Evolutionary conservation across 2,329 filamentous ascomycete species (phyloP), one percentile per base, ranked within the genome.

Genomic region (Trichoderma afroharzianum): DNA sequence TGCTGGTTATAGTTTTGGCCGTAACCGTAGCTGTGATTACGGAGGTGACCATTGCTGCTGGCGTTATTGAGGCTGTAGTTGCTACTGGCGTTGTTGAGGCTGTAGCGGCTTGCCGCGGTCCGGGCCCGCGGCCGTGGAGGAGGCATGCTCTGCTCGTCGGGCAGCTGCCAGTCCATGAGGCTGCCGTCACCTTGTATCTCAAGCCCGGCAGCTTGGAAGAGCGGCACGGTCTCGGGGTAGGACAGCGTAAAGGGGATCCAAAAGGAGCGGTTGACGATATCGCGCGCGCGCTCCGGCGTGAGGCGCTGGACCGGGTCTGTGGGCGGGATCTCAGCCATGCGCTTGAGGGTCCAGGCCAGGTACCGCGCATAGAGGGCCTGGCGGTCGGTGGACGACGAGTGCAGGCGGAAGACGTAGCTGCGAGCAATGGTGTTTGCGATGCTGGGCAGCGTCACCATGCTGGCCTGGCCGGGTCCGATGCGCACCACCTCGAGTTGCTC

Each of bases 371-470:
- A 74, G 12, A 55, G 71, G 7, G 74, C 64, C 64, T 77, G 75
- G 18, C 68, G 74, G 24, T 68, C 47, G 6, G 70, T 53, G 33
- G 53, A 68, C 21, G 69, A 68, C 21, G 68, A 72, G 39, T 72
- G 71, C 30, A 80, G 72, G 63, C 77, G 75, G 1, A 73, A 68
- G 21, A 79, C 74, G 73, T 83, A 84, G 18, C 75, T 76, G 61
- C 72, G 63, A 1, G 82, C 83, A 15, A 81, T 73, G 63, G 78
- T 76, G 68, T 83, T 78, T 2, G 82, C 76, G 28, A 84, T 71
- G 39, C 76, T 76, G 3, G 79, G 75, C 39, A 84, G 78, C 2
- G 78, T 77, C n/a, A 83, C 76, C 9, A 83, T 76, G 32, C 71
- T 66, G 8, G 76, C 75, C 32, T 71, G 67, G 12, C 74, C 68